Evolutionary conservation across 2,329 filamentous ascomycete genomes (phyloP).

Genomic region (Diaporthe destruens): DNA sequence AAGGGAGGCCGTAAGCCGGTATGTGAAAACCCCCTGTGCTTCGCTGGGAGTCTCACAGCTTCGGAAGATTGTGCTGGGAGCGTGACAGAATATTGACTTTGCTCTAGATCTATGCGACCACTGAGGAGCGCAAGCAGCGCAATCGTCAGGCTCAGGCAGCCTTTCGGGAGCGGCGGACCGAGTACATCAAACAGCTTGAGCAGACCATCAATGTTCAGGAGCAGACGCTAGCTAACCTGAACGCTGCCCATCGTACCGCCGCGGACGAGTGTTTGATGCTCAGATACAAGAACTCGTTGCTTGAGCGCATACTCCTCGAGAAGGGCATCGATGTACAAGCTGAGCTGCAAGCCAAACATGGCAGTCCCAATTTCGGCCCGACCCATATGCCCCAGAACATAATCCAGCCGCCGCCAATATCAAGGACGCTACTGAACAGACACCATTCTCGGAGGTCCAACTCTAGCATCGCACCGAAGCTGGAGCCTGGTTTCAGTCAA

Average conservation of each 20-base stretch:
- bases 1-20: conserved; percentile 99
- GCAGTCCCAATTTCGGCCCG: conserved; percentile 82
- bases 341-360: conserved; percentile 92
- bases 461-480: conserved; percentile 81
- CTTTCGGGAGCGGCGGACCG: conserved; percentile 94
- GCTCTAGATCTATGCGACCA: conserved; percentile 93
- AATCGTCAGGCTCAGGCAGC: conserved; percentile 98
- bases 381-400: conserved; percentile 76
- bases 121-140: conserved; percentile 96
- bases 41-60: background rate
- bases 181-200: conserved; percentile 99
- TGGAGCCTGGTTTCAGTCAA: conserved; percentile 66
- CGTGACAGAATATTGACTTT: conserved; percentile 32
- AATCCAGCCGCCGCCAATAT: conserved; percentile 81
- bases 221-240: conserved; percentile 90
- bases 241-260: conserved; percentile 92
- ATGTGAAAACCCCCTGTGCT: conserved; percentile 52
- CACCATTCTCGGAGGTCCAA: conserved; percentile 80
- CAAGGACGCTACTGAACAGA: conserved; percentile 84
- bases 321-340: conserved; percentile 99
- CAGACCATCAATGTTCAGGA: conserved; percentile 98
- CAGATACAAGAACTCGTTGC: conserved; percentile 96
- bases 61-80: background rate
- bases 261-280: conserved; percentile 98
- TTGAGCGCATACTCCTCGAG: conserved; percentile 95